These are phyloP conservation scores for Diplodia corticola DNA, from an alignment of 2,329 filamentous ascomycete genomes.

Conservation along the genomic window DNA sequence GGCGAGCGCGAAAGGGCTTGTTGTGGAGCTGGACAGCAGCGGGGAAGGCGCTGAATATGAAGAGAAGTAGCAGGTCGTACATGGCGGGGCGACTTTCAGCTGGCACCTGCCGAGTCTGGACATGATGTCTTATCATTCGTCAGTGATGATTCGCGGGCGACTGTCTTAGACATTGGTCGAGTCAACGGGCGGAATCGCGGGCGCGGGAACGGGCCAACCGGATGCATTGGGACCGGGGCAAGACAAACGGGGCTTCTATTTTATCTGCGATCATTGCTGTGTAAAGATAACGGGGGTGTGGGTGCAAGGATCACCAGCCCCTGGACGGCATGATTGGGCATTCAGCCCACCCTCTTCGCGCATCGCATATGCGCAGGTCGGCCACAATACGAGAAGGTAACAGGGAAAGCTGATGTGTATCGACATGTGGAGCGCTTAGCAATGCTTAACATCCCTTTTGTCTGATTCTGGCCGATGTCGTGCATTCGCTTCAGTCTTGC, in stretches of 20 bases:
- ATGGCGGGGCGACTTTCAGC: not conserved
- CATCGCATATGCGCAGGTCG: not conserved
- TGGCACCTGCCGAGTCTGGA: not conserved
- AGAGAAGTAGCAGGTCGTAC: not conserved
- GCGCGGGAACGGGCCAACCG: not conserved
- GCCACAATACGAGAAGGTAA: not conserved
- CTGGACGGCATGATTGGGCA: not conserved
- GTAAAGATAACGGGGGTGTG: not conserved
- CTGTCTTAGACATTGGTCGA: not conserved
- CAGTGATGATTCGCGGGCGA: not conserved
- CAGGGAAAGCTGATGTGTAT: not conserved
- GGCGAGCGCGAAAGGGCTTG: not conserved
- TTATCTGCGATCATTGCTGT: not conserved
- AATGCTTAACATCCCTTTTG: not conserved
- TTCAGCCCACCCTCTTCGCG: not conserved
- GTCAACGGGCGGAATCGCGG: not conserved
- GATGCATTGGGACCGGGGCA: no score
- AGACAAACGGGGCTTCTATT: not conserved
- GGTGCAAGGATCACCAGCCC: not conserved
- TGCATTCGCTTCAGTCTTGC: not conserved
- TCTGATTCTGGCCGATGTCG: not conserved
- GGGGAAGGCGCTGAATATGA: not conserved
- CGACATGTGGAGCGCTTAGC: not conserved
- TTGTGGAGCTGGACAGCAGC: not conserved
- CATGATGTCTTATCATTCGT: not conserved